phyloP scores from a whole-genome alignment of 2,329 filamentous ascomycete genomes.

The Colletotrichum lentis region DNA sequence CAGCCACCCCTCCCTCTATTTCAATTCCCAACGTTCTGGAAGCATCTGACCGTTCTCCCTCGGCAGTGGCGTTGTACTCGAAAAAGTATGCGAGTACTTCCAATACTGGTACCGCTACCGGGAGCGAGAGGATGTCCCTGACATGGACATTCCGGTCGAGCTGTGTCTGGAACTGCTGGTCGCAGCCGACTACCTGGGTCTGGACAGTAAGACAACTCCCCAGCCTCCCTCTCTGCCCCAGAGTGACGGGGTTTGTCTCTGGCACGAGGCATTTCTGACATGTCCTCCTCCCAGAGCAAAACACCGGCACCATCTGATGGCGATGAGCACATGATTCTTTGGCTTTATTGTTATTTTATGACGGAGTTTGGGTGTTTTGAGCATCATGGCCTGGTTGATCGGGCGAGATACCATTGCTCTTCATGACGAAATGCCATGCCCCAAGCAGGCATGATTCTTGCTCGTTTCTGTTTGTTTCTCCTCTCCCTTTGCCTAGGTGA shows the following conservation, averaged over 20 bases:
- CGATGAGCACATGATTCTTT: constrained; percentile 33
- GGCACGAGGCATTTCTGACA: constrained; percentile 20
- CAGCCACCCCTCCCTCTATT: constrained; percentile 24
- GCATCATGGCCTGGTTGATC: constrained; percentile 10
- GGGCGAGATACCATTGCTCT: constrained; percentile 32
- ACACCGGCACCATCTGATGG: constrained; percentile 31
- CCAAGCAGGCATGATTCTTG: constrained; percentile 8
- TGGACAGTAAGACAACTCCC: constrained; percentile 62
- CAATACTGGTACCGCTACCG: constrained; percentile 82
- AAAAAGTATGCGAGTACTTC: constrained; percentile 84
- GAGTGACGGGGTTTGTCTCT: not conserved
- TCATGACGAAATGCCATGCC: constrained; percentile 25
- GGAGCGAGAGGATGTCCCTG: constrained; percentile 75
- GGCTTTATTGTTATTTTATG: constrained; percentile 42
- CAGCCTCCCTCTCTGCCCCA: constrained; percentile 22
- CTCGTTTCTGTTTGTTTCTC: not conserved
- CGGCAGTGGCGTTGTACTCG: constrained; percentile 73
- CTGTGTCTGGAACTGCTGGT: constrained; percentile 79
- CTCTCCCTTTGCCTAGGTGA: not conserved
- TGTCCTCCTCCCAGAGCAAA: constrained; percentile 33
- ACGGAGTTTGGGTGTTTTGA: constrained; percentile 36
- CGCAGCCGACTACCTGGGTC: constrained; percentile 78
- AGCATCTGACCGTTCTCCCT: constrained; percentile 40
- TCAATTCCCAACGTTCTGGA: constrained; percentile 26
- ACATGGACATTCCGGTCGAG: constrained; percentile 83